Base-by-base conservation (phyloP, 768 basidiomycete species). In the Leccinum rimulosum region DNA sequence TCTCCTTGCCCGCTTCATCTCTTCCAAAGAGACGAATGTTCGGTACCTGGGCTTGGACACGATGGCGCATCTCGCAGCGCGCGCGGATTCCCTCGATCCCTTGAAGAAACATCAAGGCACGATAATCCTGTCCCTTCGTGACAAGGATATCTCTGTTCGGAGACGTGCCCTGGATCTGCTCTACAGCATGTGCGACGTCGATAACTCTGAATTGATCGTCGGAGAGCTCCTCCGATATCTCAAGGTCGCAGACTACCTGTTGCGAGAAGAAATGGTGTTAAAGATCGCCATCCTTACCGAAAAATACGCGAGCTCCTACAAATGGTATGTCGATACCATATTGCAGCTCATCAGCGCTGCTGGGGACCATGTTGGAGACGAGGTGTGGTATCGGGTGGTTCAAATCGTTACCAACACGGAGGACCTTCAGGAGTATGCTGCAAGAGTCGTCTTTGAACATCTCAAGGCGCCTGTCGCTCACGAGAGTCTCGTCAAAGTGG, bases 241-340 rank as follows among this genome's bases (percentile, higher is more conserved):
- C 58, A 86, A 86, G 70, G 86, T 97, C n/a, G 97, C 97, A 7
- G 97, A 99, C 73, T 98, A 98, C 66, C 94, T 88, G 15, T 79
- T 99, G 33, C 83, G 97, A 48, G 97, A 99, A 76, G 95, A 99
- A 74, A 95, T 98, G 95, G 97, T 98, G 2, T 81, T 98, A 56
- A 98, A 98, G 75, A 96, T 99, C 57, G 97, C 97, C 45, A 95
- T 98, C 62, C 79, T 98, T 60, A 98, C 97, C n/a, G 97, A 99
- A 73, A 93, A 97, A 76, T 98, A 98, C 68, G 97, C 97, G 25
- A 90, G 85, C 57, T 97, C 93, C 56, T 97, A 96, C 75, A 95
- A 95, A 76, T 96, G 95, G 95, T 98, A 99, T 79, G 93, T 99
- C 57, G 96, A 99, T 74, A 99, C 95, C 64, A 93, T 98, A 69